phyloP scores from a whole-genome alignment of 2,329 filamentous ascomycete genomes.

The Fusarium begoniae region DNA sequence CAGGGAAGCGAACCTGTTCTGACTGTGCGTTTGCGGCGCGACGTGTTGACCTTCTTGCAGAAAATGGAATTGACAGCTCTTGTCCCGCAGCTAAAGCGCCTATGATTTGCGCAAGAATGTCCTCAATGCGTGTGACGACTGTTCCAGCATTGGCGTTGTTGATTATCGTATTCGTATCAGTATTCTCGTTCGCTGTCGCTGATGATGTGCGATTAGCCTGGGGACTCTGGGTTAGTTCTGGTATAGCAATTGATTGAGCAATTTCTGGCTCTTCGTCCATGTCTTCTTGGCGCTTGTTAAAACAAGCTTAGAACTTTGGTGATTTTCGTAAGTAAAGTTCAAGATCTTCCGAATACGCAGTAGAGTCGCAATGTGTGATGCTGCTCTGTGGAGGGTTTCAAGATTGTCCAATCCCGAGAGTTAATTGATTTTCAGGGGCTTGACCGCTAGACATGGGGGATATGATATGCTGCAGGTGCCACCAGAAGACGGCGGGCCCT shows the following conservation, averaged over 20 bases:
- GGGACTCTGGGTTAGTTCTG: constrained; percentile 2
- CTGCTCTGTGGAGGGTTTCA: constrained; percentile 1
- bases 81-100: constrained; percentile 39
- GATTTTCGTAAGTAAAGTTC: neutral
- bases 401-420: constrained; percentile 7
- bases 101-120: constrained; percentile 45
- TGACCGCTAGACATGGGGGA: constrained; percentile 33
- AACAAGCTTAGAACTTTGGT: neutral
- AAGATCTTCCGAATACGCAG: constrained; percentile 18
- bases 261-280: constrained; percentile 3
- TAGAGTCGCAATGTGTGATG: neutral
- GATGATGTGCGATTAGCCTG: neutral
- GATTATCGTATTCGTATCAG: constrained; percentile 39
- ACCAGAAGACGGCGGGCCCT: constrained; percentile 16
- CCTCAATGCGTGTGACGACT: constrained; percentile 50
- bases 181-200: neutral
- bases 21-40: constrained; percentile 4
- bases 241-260: constrained; percentile 13
- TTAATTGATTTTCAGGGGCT: constrained; percentile 23
- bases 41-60: constrained; percentile 30
- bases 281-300: neutral
- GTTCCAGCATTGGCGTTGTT: constrained; percentile 28
- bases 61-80: constrained; percentile 43
- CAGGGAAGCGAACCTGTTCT: constrained; percentile 56
- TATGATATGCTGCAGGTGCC: constrained; percentile 18